Conservation (phyloP, 352 stramenopile genomes). For the Hyaloperonospora arabidopsidis region DNA sequence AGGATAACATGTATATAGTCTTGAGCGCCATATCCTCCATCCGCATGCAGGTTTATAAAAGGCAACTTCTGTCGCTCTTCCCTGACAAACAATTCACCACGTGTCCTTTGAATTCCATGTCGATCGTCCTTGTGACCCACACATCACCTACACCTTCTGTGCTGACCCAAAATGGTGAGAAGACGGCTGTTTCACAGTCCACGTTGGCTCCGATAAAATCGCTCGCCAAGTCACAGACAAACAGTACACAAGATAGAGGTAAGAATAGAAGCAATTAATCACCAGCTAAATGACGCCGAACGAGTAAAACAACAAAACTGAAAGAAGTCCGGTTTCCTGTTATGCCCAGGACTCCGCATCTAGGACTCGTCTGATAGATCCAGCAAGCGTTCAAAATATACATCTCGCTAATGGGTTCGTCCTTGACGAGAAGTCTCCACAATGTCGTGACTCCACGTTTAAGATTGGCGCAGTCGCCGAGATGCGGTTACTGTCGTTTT, state of each 20-base stretch:
- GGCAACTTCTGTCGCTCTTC: not conserved
- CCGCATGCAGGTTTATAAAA: not conserved
- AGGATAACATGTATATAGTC: not conserved
- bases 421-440: not conserved
- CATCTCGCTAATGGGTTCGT: not conserved
- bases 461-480: not conserved
- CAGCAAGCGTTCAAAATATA: conserved; percentile 6
- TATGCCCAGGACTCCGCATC: conserved; percentile 7
- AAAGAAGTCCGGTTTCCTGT: conserved; percentile 9
- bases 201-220: not conserved
- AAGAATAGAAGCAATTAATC: not conserved
- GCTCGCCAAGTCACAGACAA: not conserved
- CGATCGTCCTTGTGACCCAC: conserved; percentile 36
- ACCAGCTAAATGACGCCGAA: conserved; percentile 3
- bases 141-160: not conserved
- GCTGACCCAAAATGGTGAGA: conserved; percentile 8
- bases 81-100: not conserved
- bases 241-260: not conserved
- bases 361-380: conserved; percentile 1
- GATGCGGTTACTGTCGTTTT: conserved; percentile 3
- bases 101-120: conserved; percentile 14
- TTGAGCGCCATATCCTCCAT: not conserved
- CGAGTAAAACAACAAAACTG: not conserved
- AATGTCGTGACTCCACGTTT: not conserved
- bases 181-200: not conserved